These are phyloP conservation scores for Mortierella sp. DNA, from an alignment of 371 early-diverging fungal species.

Conservation along the genomic window DNA sequence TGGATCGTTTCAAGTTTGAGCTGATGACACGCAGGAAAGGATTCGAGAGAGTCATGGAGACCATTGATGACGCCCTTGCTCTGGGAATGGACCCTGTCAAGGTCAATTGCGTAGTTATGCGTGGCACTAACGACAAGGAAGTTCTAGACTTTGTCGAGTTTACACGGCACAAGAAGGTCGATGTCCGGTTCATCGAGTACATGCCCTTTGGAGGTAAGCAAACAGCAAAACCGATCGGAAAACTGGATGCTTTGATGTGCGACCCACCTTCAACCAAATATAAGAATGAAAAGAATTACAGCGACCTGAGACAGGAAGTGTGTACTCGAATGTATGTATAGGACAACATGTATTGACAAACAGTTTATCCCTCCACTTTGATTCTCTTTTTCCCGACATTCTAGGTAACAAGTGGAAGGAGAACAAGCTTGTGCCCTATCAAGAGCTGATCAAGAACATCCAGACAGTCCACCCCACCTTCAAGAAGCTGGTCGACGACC, in stretches of 20 bases:
- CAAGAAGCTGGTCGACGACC: slow-evolving; percentile 75
- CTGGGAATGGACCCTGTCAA: slow-evolving; percentile 83
- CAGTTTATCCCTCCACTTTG: background rate
- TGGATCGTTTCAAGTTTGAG: slow-evolving; percentile 89
- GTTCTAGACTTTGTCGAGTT: slow-evolving; percentile 86
- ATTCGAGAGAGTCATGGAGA: slow-evolving; percentile 80
- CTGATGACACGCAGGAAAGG: slow-evolving; percentile 91
- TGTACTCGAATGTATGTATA: background rate
- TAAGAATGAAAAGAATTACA: background rate
- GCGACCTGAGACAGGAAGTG: background rate
- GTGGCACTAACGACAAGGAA: slow-evolving; percentile 88
- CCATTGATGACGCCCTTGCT: slow-evolving; percentile 77
- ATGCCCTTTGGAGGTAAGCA: slow-evolving; percentile 95
- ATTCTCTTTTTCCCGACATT: background rate
- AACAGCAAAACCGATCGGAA: background rate
- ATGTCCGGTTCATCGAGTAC: slow-evolving; percentile 95
- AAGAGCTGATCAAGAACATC: slow-evolving; percentile 77
- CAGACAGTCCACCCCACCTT: slow-evolving; percentile 68
- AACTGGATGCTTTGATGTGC: background rate
- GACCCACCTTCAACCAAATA: background rate
- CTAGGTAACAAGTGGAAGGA: slow-evolving; percentile 90
- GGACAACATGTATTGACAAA: background rate
- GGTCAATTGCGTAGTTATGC: slow-evolving; percentile 92
- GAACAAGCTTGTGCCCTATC: slow-evolving; percentile 88
- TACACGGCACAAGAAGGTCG: slow-evolving; percentile 80